phyloP scores from a whole-genome alignment of 768 basidiomycete genomes.

The Agrocybe praecox region DNA sequence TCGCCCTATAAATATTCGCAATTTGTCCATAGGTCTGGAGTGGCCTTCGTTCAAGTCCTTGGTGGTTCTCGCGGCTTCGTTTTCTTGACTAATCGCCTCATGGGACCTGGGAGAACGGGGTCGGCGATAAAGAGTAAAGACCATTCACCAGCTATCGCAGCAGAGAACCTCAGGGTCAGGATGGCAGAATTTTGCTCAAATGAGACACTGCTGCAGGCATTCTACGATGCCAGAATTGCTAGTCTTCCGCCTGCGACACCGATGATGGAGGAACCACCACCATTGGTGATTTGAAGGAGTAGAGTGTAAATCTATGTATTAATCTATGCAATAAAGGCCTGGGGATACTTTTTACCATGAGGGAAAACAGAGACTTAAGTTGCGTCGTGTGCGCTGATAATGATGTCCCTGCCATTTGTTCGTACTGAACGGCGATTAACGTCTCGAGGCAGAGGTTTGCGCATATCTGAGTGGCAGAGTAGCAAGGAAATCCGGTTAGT shows the following conservation, averaged over 20 bases:
- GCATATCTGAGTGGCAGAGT: slow-evolving; percentile 63
- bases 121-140: slow-evolving; percentile 53
- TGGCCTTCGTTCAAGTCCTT: slow-evolving; percentile 88
- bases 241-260: slow-evolving; percentile 40
- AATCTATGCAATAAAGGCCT: slow-evolving; percentile 3
- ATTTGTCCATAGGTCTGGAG: slow-evolving; percentile 89
- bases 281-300: slow-evolving; percentile 41
- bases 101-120: slow-evolving; percentile 70
- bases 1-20: slow-evolving; percentile 81
- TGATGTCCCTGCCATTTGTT: slow-evolving; percentile 70
- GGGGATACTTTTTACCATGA: slow-evolving; percentile 9
- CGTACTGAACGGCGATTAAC: slow-evolving; percentile 64
- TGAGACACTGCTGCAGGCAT: slow-evolving; percentile 48
- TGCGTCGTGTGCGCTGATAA: slow-evolving; percentile 64
- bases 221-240: slow-evolving; percentile 76
- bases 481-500: background rate
- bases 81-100: slow-evolving; percentile 87
- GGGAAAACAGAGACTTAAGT: slow-evolving; percentile 32
- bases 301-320: slow-evolving; percentile 7
- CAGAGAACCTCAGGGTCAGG: slow-evolving; percentile 61
- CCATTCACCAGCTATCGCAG: slow-evolving; percentile 55
- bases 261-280: slow-evolving; percentile 55
- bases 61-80: slow-evolving; percentile 80
- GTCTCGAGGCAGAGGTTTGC: slow-evolving; percentile 73
- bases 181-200: slow-evolving; percentile 71